Percentiles rank a stretch among this genome's conserved stretches.
Conservation (phyloP, 2,329 filamentous ascomycete species). For the Cercospora sp. region DNA sequence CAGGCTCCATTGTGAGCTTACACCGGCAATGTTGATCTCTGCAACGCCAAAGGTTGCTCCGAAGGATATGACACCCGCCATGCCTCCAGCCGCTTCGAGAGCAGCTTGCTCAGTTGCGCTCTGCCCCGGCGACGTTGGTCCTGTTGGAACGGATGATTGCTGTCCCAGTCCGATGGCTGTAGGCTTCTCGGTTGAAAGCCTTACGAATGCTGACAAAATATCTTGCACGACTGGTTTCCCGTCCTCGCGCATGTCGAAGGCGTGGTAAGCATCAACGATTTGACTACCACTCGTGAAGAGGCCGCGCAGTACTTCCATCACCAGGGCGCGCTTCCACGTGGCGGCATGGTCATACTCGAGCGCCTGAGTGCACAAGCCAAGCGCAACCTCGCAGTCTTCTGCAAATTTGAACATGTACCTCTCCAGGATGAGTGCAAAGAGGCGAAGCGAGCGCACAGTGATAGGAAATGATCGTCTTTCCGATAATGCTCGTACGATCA, state of each 20-base stretch:
- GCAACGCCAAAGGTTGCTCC: slow-evolving; percentile 64
- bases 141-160: slow-evolving; percentile 79
- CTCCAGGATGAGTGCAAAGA: slow-evolving; percentile 78
- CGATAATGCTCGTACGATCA: slow-evolving; percentile 74
- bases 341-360: slow-evolving; percentile 79
- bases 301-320: slow-evolving; percentile 86
- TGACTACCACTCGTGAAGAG: slow-evolving; percentile 80
- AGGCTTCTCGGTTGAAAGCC: slow-evolving; percentile 88
- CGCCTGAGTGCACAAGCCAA: slow-evolving; percentile 79
- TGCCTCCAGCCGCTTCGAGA: slow-evolving; percentile 75
- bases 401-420: slow-evolving; percentile 74
- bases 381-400: slow-evolving; percentile 77
- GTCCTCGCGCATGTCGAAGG: slow-evolving; percentile 73
- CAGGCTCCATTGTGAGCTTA: slow-evolving; percentile 89
- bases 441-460: slow-evolving; percentile 77
- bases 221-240: slow-evolving; percentile 77
- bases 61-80: slow-evolving; percentile 78
- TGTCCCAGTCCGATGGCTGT: slow-evolving; percentile 82
- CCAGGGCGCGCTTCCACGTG: slow-evolving; percentile 83
- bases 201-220: slow-evolving; percentile 84
- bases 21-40: slow-evolving; percentile 67
- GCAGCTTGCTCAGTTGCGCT: slow-evolving; percentile 77
- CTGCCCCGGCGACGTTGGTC: slow-evolving; percentile 58
- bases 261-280: slow-evolving; percentile 74
- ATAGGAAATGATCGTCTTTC: slow-evolving; percentile 78